Percentiles rank a stretch among this genome's conserved stretches.
Conservation (phyloP, 1,284 basidiomycete genomes). For the Cutaneotrichosporon sp. region DNA sequence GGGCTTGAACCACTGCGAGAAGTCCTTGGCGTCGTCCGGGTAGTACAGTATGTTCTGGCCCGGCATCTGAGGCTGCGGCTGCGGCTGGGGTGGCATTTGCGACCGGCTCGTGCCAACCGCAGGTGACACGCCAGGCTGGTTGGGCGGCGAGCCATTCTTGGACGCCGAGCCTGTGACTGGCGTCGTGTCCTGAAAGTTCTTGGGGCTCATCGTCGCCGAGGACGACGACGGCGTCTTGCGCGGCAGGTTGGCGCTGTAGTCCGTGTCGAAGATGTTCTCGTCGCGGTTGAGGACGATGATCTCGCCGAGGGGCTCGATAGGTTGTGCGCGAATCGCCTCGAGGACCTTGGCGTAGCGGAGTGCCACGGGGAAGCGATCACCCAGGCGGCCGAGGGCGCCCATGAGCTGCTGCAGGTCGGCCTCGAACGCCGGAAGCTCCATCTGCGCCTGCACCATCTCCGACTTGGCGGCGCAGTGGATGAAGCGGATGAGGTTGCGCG, state of each 20-base stretch:
- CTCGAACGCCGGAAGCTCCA: slow-evolving; percentile 33
- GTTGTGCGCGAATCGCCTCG: background rate
- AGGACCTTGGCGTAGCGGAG: slow-evolving; percentile 14
- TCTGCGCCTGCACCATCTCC: slow-evolving; percentile 29
- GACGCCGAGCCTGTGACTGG: background rate
- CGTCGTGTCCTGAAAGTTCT: background rate
- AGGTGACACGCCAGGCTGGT: background rate
- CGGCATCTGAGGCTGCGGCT: slow-evolving; percentile 7
- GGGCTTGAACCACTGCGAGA: slow-evolving; percentile 18
- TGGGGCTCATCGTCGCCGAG: slow-evolving; percentile 4
- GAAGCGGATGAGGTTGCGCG: slow-evolving; percentile 38
- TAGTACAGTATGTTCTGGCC: background rate
- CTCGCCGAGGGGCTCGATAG: slow-evolving; percentile 6
- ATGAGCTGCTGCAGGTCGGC: slow-evolving; percentile 42
- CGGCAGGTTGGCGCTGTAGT: slow-evolving; percentile 8
- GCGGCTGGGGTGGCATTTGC: slow-evolving; percentile 7
- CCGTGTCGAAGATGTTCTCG: slow-evolving; percentile 13
- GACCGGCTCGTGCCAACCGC: background rate
- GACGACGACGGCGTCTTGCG: slow-evolving; percentile 12
- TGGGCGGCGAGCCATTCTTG: background rate
- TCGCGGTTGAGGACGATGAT: slow-evolving; percentile 13
- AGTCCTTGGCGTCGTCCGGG: background rate
- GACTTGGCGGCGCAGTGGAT: slow-evolving; percentile 35
- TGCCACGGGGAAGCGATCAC: slow-evolving; percentile 38
- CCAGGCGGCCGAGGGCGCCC: slow-evolving; percentile 31